Percentiles rank a stretch among this genome's conserved stretches.
phyloP scores from a whole-genome alignment of 495 filamentous ascomycete species.

The Penicillium diatomitis region DNA sequence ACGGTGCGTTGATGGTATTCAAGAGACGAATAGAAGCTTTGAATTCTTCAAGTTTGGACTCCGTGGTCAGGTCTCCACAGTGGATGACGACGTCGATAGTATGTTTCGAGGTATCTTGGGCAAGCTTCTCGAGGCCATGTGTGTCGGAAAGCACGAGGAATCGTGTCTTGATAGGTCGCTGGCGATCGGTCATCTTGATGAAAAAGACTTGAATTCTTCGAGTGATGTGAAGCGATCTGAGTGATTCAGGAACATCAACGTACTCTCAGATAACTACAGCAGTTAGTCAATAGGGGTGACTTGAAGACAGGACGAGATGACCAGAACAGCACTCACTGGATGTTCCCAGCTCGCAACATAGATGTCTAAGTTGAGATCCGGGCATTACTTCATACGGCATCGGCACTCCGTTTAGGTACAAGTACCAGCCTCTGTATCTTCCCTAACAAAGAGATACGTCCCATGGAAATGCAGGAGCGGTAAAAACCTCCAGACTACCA shows the following conservation, averaged over 20 bases:
- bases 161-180: conserved; percentile 23
- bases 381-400: no score
- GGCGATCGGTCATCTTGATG: no score
- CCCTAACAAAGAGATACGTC: neutral
- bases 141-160: conserved; percentile 53
- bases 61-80: conserved; percentile 57
- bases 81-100: conserved; percentile 56
- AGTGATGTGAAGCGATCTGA: no score
- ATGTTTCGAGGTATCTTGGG: conserved; percentile 19
- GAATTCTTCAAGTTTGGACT: conserved; percentile 49
- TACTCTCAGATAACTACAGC: no score
- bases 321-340: no score
- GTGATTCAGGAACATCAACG: no score
- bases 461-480: neutral
- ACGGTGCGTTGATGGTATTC: conserved; percentile 40
- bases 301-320: no score
- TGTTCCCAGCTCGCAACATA: no score
- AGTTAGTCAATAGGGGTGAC: no score
- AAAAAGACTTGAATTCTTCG: no score
- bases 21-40: conserved; percentile 40
- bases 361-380: no score
- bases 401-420: no score
- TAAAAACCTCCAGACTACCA: neutral
- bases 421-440: neutral
- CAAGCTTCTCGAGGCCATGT: conserved; percentile 29